Evolutionary conservation across 2,329 filamentous ascomycete species (phyloP).

Genomic region (Pezicula radicicola): DNA sequence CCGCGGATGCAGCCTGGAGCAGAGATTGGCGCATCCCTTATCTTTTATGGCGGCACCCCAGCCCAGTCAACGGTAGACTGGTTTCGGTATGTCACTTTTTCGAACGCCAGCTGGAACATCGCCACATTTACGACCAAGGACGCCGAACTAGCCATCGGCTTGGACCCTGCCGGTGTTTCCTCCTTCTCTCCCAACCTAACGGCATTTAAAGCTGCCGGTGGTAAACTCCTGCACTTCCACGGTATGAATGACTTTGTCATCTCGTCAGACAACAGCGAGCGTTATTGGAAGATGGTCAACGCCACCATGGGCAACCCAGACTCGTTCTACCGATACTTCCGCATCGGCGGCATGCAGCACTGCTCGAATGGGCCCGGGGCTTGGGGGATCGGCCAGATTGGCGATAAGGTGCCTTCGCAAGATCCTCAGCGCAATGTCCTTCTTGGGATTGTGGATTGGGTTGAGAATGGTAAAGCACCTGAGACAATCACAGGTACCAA

Average conservation of each 20-base stretch:
- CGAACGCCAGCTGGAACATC: slow-evolving; percentile 34
- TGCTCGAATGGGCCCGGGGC: slow-evolving; percentile 44
- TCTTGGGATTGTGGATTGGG: slow-evolving; percentile 43
- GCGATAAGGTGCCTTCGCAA: slow-evolving; percentile 4
- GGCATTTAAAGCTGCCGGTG: slow-evolving; percentile 8
- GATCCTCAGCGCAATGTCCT: slow-evolving; percentile 39
- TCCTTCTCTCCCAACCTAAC: slow-evolving; percentile 7
- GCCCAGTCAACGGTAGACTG: slow-evolving; percentile 30
- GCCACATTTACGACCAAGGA: slow-evolving; percentile 34
- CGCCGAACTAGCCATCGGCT: slow-evolving; percentile 20
- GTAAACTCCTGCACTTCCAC: slow-evolving; percentile 13
- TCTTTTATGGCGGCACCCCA: slow-evolving; percentile 26
- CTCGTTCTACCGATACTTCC: slow-evolving; percentile 46
- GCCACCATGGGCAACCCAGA: slow-evolving; percentile 37
- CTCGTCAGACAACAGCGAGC: slow-evolving; percentile 38
- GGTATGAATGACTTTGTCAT: slow-evolving; percentile 26
- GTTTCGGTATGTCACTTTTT: slow-evolving; percentile 31
- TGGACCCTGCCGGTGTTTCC: slow-evolving; percentile 9
- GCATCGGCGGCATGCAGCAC: slow-evolving; percentile 46
- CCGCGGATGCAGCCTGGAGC: slow-evolving; percentile 43
- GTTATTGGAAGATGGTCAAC: slow-evolving; percentile 36
- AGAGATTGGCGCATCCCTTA: slow-evolving; percentile 34
- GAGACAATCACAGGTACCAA: slow-evolving; percentile 41
- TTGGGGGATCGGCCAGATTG: slow-evolving; percentile 21
- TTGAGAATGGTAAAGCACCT: slow-evolving; percentile 37